A percentile compares a stretch with the other conserved stretches of the same genome.
Conservation (phyloP, 1,284 basidiomycete genomes). For the Cystobasidium slooffiae region DNA sequence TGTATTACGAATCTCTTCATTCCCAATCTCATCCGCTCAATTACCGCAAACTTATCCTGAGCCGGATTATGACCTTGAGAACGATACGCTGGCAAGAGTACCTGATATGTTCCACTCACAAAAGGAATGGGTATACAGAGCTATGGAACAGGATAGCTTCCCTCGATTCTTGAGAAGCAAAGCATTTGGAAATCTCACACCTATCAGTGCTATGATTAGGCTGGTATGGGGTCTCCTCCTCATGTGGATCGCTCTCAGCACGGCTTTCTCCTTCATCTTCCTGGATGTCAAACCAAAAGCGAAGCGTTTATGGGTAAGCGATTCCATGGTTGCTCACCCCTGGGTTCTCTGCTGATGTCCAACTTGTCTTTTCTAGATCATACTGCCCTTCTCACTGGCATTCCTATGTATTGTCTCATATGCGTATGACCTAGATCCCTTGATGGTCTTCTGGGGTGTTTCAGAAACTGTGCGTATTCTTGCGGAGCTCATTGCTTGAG, state of each 20-base stretch:
- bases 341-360: background rate
- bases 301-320: conserved; percentile 85
- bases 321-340: background rate
- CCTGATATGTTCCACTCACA: conserved; percentile 97
- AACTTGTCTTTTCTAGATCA: conserved; percentile 63
- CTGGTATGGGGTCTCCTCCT: conserved; percentile 81
- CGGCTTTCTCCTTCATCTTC: conserved; percentile 89
- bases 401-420: conserved; percentile 87
- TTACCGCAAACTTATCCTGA: conserved; percentile 66
- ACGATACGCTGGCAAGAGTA: conserved; percentile 79
- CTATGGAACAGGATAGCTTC: conserved; percentile 97
- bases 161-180: conserved; percentile 93
- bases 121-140: conserved; percentile 95
- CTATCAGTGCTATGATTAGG: conserved; percentile 80
- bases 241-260: conserved; percentile 88
- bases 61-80: conserved; percentile 65
- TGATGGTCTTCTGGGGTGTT: conserved; percentile 76
- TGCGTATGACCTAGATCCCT: conserved; percentile 93
- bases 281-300: conserved; percentile 86
- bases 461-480: conserved; percentile 70
- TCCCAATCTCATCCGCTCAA: conserved; percentile 64
- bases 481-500: background rate
- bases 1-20: conserved; percentile 75
- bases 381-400: conserved; percentile 91
- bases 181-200: conserved; percentile 95